Evolutionary conservation across 768 basidiomycete genomes (phyloP).

Genomic region (Leucocoprinus birnbaumii): DNA sequence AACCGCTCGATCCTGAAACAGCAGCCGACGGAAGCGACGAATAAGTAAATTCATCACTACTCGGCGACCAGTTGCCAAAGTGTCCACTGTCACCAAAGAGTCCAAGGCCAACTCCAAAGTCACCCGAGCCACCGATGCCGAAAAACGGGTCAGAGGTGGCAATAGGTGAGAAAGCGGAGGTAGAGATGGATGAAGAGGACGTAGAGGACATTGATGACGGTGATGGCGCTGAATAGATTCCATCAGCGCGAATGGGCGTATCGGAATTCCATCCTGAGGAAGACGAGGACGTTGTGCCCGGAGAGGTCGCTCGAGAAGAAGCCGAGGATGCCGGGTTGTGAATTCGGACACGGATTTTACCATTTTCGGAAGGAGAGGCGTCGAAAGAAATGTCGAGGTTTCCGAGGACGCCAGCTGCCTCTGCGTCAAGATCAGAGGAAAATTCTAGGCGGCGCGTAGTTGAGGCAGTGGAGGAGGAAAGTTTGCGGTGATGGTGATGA

Average conservation of each 20-base stretch:
- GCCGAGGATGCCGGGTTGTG: slow-evolving; percentile 51
- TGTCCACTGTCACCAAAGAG: slow-evolving; percentile 28
- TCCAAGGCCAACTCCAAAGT: slow-evolving; percentile 35
- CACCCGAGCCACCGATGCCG: slow-evolving; percentile 40
- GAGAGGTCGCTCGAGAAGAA: slow-evolving; percentile 38
- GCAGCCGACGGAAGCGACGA: background rate
- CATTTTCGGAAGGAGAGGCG: slow-evolving; percentile 56
- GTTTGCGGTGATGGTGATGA: slow-evolving; percentile 29
- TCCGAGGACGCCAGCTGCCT: slow-evolving; percentile 44
- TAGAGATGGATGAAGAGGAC: slow-evolving; percentile 28
- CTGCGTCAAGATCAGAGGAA: slow-evolving; percentile 43
- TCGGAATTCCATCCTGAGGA: slow-evolving; percentile 18
- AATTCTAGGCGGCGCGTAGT: slow-evolving; percentile 54
- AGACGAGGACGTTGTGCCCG: slow-evolving; percentile 18
- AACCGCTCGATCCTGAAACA: background rate
- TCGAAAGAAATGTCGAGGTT: slow-evolving; percentile 76
- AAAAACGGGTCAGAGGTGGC: slow-evolving; percentile 51
- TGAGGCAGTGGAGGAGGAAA: slow-evolving; percentile 24
- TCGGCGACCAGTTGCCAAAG: slow-evolving; percentile 19
- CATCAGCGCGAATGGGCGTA: slow-evolving; percentile 5
- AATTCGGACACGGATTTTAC: slow-evolving; percentile 73
- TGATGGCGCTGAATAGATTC: slow-evolving; percentile 15
- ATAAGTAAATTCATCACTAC: slow-evolving; percentile 8
- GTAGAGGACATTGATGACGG: slow-evolving; percentile 35
- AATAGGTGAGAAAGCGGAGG: slow-evolving; percentile 10